Percentiles rank a stretch among this genome's conserved stretches.
Conservation (phyloP, 2,329 filamentous ascomycete species). For the Aureobasidium sp. region DNA sequence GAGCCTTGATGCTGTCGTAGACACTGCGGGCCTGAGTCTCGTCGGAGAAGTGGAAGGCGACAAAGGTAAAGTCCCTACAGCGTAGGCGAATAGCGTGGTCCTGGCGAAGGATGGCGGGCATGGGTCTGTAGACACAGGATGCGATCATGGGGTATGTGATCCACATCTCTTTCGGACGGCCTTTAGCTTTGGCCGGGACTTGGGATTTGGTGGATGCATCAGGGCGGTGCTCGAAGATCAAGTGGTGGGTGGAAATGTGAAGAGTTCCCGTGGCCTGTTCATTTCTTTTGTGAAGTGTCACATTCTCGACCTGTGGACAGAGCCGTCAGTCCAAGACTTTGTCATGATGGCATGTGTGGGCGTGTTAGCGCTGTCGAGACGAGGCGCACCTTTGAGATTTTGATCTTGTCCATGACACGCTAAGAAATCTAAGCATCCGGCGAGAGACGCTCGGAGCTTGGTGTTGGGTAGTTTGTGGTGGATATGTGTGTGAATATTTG, state of each 20-base stretch:
- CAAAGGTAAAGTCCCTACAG: constrained; percentile 88
- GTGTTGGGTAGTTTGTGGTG: background rate
- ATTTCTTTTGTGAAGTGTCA: constrained; percentile 52
- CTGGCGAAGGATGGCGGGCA: constrained; percentile 60
- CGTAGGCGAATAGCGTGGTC: constrained; percentile 78
- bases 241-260: constrained; percentile 56
- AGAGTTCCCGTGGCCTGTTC: constrained; percentile 53
- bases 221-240: constrained; percentile 56
- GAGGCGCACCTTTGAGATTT: constrained; percentile 2
- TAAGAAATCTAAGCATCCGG: background rate
- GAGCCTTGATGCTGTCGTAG: constrained; percentile 75
- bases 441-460: background rate
- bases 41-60: constrained; percentile 79
- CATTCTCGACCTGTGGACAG: constrained; percentile 48
- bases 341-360: background rate
- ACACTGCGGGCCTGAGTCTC: constrained; percentile 71
- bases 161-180: constrained; percentile 67
- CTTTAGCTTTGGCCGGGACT: constrained; percentile 32
- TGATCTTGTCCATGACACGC: constrained; percentile 18
- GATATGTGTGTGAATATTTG: background rate
- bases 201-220: constrained; percentile 22
- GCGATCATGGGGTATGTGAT: constrained; percentile 91
- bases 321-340: background rate
- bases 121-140: constrained; percentile 69
- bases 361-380: background rate